Evolutionary conservation across 78 protist species (phyloP).

Genomic region (Dictyostelium intermedium): DNA sequence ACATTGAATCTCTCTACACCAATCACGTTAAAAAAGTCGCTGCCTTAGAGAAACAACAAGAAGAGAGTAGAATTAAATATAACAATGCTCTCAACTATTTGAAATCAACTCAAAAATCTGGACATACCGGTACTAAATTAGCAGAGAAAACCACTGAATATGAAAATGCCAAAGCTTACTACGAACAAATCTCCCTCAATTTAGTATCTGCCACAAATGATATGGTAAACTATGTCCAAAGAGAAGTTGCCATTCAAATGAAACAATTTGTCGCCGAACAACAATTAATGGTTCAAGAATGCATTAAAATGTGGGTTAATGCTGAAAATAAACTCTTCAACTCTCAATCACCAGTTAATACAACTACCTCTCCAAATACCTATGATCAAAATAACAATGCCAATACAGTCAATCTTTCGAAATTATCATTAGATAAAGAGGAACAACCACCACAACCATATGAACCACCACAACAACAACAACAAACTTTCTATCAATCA

Average conservation of each 20-base stretch:
- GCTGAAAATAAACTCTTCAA: constrained; percentile 40
- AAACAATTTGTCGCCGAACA: constrained; percentile 54
- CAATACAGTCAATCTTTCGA: neutral
- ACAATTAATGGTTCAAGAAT: constrained; percentile 38
- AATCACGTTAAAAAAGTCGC: constrained; percentile 24
- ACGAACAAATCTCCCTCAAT: constrained; percentile 25
- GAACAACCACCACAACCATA: neutral
- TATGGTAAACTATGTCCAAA: constrained; percentile 38
- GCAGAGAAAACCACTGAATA: constrained; percentile 31
- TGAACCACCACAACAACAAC: neutral
- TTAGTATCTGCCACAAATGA: neutral
- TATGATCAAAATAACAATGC: neutral
- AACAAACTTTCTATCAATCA: neutral
- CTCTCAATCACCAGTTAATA: constrained; percentile 39
- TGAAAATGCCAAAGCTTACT: constrained; percentile 27
- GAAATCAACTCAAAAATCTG: constrained; percentile 42
- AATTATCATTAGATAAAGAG: constrained; percentile 17
- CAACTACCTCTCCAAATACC: neutral
- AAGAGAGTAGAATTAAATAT: constrained; percentile 40
- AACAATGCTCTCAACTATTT: neutral
- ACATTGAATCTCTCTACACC: constrained; percentile 9
- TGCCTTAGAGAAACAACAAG: constrained; percentile 31
- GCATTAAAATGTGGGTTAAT: constrained; percentile 50
- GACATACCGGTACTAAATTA: neutral
- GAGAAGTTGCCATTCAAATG: constrained; percentile 31